Evolutionary conservation across 805 yeast genomes (phyloP).

Genomic region (Wickerhamiella brachini): DNA sequence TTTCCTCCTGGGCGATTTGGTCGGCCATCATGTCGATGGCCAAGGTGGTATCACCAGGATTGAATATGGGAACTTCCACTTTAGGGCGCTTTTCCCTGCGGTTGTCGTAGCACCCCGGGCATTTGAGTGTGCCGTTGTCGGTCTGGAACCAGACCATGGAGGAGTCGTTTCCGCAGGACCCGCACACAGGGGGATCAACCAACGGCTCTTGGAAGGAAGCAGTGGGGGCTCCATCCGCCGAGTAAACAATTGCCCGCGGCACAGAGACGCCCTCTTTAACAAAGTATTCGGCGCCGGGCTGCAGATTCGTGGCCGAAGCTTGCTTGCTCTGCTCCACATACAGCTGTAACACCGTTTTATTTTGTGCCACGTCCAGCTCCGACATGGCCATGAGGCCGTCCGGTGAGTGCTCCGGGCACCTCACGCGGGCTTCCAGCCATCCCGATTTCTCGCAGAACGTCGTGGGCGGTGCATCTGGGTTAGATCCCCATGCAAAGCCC

Average conservation of each 20-base stretch:
- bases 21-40: neutral
- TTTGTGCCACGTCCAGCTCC: constrained; percentile 15
- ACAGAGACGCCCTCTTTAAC: too few species aligned
- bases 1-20: neutral
- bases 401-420: constrained; percentile 21
- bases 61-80: neutral
- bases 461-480: constrained; percentile 11
- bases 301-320: constrained; percentile 11
- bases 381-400: constrained; percentile 16
- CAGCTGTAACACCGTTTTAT: constrained; percentile 21
- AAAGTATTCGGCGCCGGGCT: constrained; percentile 1
- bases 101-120: neutral
- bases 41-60: neutral
- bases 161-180: neutral
- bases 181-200: neutral
- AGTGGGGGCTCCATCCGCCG: neutral
- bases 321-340: constrained; percentile 13
- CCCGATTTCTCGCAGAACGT: constrained; percentile 15
- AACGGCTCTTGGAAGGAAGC: neutral
- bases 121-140: neutral
- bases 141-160: neutral
- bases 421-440: constrained; percentile 18
- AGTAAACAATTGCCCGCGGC: neutral
- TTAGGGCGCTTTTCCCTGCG: neutral
- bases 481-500: constrained; percentile 5